Evolutionary conservation across 169 alveolate species (phyloP).

Genomic region (Cryptosporidium viatorum): DNA sequence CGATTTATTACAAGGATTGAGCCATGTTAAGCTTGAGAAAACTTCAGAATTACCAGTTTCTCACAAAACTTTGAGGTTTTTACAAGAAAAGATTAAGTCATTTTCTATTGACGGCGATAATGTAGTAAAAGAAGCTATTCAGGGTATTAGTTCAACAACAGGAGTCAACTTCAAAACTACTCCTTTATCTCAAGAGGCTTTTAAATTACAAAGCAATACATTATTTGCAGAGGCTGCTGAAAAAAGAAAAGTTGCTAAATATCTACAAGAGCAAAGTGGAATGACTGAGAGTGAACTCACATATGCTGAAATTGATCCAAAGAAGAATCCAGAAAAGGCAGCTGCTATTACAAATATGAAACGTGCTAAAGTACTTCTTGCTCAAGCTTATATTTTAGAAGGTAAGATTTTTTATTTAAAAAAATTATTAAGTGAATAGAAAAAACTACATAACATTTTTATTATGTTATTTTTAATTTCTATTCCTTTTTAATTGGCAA

Average conservation of each 20-base stretch:
- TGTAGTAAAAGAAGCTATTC: background rate
- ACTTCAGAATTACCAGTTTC: constrained; percentile 56
- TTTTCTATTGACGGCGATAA: constrained; percentile 17
- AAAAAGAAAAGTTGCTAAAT: constrained; percentile 68
- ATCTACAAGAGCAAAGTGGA: constrained; percentile 71
- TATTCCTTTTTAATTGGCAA: background rate
- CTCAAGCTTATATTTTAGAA: constrained; percentile 73
- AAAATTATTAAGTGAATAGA: background rate
- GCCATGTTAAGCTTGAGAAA: constrained; percentile 37
- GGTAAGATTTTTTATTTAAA: constrained; percentile 13
- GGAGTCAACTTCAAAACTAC: constrained; percentile 45
- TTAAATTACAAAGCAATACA: constrained; percentile 62
- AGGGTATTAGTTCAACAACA: constrained; percentile 11
- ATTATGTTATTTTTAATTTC: background rate
- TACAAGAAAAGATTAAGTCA: constrained; percentile 26
- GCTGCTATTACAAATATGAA: constrained; percentile 62
- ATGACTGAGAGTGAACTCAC: constrained; percentile 45
- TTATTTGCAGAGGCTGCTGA: constrained; percentile 50
- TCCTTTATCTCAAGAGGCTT: constrained; percentile 71
- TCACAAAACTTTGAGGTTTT: constrained; percentile 42
- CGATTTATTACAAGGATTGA: constrained; percentile 64
- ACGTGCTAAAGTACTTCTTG: constrained; percentile 66
- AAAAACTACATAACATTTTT: background rate
- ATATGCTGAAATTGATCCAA: constrained; percentile 21
- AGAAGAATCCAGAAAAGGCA: constrained; percentile 45